These are phyloP conservation scores for Francoa sonchifolia DNA, from an alignment of 441 rosid species.

Conservation along the genomic window DNA sequence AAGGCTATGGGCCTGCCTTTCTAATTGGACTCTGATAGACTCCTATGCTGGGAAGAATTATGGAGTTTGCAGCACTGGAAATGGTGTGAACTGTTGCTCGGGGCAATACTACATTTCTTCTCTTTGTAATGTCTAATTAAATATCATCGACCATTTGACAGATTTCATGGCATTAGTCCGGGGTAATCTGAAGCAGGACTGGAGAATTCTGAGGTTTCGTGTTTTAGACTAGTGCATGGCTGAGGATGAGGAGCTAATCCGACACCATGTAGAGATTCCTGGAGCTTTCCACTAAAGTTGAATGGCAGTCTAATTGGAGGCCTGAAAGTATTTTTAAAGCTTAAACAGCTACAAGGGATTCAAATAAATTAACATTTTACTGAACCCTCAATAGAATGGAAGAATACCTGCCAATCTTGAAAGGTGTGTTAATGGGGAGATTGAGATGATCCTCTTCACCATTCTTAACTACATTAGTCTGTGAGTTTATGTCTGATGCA, in stretches of 20 bases:
- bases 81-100: no score
- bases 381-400: neutral
- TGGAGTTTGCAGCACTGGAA: no score
- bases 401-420: slow-evolving; percentile 21
- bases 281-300: slow-evolving; percentile 6
- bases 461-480: slow-evolving; percentile 5
- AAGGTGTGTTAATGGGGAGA: slow-evolving; percentile 7
- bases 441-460: slow-evolving; percentile 18
- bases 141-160: no score
- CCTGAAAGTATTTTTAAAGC: slow-evolving; percentile 3
- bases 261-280: slow-evolving; percentile 8
- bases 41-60: no score
- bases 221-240: slow-evolving; percentile 10
- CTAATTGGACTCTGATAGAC: no score
- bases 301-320: neutral
- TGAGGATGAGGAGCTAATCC: slow-evolving; percentile 2
- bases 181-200: no score
- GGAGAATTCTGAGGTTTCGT: slow-evolving; percentile 3
- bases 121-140: no score
- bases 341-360: no score
- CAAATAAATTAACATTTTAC: no score
- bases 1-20: no score
- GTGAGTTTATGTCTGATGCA: slow-evolving; percentile 9
- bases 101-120: no score
- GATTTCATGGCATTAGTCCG: no score